Conservation (phyloP, 495 filamentous ascomycete genomes). For the Thermothielavioides terrestris region DNA sequence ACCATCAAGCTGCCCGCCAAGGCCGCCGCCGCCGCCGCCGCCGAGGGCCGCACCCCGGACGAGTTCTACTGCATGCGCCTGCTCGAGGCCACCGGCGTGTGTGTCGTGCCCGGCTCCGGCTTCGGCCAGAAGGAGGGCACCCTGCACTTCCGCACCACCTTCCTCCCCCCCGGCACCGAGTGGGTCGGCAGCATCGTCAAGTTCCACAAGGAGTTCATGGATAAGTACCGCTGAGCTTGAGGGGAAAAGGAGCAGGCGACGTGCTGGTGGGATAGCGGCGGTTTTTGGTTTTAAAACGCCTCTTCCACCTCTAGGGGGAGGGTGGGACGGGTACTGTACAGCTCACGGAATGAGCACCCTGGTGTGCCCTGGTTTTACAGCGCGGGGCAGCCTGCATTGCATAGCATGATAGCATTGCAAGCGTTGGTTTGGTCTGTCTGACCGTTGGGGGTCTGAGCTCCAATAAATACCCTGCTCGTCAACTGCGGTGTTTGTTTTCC, state of each 20-base stretch:
- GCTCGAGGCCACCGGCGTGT: conserved; percentile 92
- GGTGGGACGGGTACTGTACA: too few species aligned
- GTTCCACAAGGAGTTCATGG: conserved; percentile 89
- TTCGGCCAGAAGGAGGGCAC: conserved; percentile 92
- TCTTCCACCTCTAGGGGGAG: too few species aligned
- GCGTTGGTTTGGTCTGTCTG: not conserved
- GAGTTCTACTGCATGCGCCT: conserved; percentile 89
- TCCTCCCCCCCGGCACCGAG: conserved; percentile 89
- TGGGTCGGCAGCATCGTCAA: conserved; percentile 83
- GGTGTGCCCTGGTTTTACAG: not conserved
- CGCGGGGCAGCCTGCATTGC: not conserved
- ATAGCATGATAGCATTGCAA: not conserved
- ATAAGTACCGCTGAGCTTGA: conserved; percentile 49
- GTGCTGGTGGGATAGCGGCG: not conserved
- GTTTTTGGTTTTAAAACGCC: too few species aligned
- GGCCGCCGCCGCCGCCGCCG: conserved; percentile 64
- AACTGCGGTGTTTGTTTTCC: too few species aligned
- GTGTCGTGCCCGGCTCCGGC: conserved; percentile 81
- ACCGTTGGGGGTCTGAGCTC: too few species aligned
- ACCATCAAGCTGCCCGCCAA: conserved; percentile 70
- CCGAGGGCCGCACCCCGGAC: conserved; percentile 67
- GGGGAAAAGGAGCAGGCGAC: not conserved
- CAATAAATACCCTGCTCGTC: too few species aligned
- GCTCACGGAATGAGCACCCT: too few species aligned
- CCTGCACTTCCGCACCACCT: conserved; percentile 93